Evolutionary conservation across 2,329 filamentous ascomycete genomes (phyloP), one percentile per base, ranked within the genome.

Genomic region (Fusarium decemcellulare): DNA sequence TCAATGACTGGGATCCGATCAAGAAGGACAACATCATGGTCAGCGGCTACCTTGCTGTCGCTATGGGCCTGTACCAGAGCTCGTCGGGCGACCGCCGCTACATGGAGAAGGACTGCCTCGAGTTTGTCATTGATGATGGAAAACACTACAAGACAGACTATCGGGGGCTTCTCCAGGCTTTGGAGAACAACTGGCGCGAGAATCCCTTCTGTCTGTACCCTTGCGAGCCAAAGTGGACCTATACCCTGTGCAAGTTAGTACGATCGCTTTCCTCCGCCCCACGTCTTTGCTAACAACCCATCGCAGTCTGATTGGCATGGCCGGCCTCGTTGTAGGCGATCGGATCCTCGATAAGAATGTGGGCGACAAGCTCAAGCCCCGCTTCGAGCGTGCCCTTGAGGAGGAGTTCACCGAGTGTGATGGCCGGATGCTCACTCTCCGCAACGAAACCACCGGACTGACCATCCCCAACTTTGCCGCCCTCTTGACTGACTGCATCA

Each of bases 11-110:
- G 29, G 53, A 56, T 29, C 53, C 53, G 1, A 34, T 56, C 16
- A 29, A 56, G 12, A 42, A 27, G 14, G 53, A 56, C 42, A 56
- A 56, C 30, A 56, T 56, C 30, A 56, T 56, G 53, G 53, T 47
- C 12, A 56, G 34, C 4, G 53, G 39, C 5, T 56, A 30, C 10
- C 53, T 56, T n/a, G 34, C 40, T 16, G 34, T 44, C 8, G 53
- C 16, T 16, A 34, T 47, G 34, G 40, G 44, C 34, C 53, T 56
- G 14, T 56, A 56, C 53, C 44, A 18, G 15, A 23, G 34, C 4
- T 27, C n/a, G 10, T 44, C 53, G 11, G n/a, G 53, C 2, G 53
- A 56, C 10, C n/a, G n/a, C 9, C 6, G 53, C 29, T 56, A 56
- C 14, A 34, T 32, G 4, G 18, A 56, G 53, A 23, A 23, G 10